Conservation (phyloP, 345 rosid genomes). For the Acer negundo region DNA sequence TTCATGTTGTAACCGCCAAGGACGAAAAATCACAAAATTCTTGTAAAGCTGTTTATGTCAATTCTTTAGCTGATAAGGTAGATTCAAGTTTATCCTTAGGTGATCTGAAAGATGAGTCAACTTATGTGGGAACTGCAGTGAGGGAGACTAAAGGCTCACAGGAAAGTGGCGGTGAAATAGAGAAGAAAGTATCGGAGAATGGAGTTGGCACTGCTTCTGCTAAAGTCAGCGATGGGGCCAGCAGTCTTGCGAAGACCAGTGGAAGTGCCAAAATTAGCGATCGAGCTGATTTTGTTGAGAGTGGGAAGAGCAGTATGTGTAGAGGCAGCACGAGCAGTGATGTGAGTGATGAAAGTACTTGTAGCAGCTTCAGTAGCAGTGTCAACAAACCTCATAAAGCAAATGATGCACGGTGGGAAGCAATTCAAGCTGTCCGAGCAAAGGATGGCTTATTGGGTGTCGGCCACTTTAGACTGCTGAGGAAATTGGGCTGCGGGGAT, state of each 20-base stretch:
- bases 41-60: conserved; percentile 22
- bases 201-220: conserved; percentile 30
- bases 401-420: conserved; percentile 79
- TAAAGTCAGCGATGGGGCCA: conserved; percentile 40
- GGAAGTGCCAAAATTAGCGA: conserved; percentile 48
- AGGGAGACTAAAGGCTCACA: conserved; percentile 18
- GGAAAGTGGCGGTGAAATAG: conserved; percentile 28
- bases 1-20: conserved; percentile 20
- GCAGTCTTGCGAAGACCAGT: conserved; percentile 40
- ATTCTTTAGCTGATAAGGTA: conserved; percentile 50
- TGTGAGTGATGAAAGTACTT: conserved; percentile 70
- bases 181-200: conserved; percentile 32
- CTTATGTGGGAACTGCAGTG: conserved; percentile 26
- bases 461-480: conserved; percentile 75
- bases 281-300: conserved; percentile 44
- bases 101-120: conserved; percentile 38
- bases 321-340: conserved; percentile 80
- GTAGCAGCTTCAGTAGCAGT: conserved; percentile 65
- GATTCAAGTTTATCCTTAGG: conserved; percentile 50
- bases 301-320: conserved; percentile 53
- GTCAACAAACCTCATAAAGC: conserved; percentile 80
- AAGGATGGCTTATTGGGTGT: conserved; percentile 70
- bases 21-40: conserved; percentile 25
- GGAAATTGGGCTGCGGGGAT: conserved; percentile 80
- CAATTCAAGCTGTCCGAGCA: conserved; percentile 69